Evolutionary conservation across 2,329 filamentous ascomycete species (phyloP).

Genomic region (Bipolaris victoriae): DNA sequence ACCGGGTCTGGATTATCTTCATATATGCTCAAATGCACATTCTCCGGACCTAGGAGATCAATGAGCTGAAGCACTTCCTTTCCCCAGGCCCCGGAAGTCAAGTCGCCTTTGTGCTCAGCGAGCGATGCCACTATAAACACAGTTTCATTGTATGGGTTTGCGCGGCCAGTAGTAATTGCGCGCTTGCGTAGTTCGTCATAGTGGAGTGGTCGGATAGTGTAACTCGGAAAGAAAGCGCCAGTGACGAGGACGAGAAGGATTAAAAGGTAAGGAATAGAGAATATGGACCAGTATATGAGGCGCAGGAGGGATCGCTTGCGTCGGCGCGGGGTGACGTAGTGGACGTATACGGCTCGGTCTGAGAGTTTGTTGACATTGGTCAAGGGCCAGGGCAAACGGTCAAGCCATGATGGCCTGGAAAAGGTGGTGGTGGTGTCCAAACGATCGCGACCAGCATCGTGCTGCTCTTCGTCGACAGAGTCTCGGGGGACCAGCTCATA

Average conservation of each 20-base stretch:
- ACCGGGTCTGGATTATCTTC: conserved; percentile 70
- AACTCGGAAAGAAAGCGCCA: conserved; percentile 61
- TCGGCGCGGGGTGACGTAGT: conserved; percentile 43
- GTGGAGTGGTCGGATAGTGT: conserved; percentile 60
- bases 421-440: conserved; percentile 13
- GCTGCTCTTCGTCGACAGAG: conserved; percentile 34
- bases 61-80: conserved; percentile 65
- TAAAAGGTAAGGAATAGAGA: conserved; percentile 42
- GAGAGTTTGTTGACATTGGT: conserved; percentile 36
- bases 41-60: conserved; percentile 68
- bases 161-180: conserved; percentile 48
- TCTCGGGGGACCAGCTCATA: conserved; percentile 45
- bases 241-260: conserved; percentile 51
- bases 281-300: conserved; percentile 40
- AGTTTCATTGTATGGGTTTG: conserved; percentile 65
- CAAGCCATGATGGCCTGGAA: conserved; percentile 34
- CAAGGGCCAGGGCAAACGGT: conserved; percentile 24
- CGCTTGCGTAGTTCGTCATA: conserved; percentile 54
- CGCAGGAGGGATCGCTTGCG: conserved; percentile 41
- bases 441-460: conserved; percentile 20
- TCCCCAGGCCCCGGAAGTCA: conserved; percentile 70
- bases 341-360: conserved; percentile 38
- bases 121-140: conserved; percentile 77
- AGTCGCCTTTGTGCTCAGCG: conserved; percentile 66
- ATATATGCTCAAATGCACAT: conserved; percentile 75